A percentile compares a stretch with the other conserved stretches of the same genome.
phyloP scores from a whole-genome alignment of 2,329 filamentous ascomycete species.

The Aspergillus proliferans region DNA sequence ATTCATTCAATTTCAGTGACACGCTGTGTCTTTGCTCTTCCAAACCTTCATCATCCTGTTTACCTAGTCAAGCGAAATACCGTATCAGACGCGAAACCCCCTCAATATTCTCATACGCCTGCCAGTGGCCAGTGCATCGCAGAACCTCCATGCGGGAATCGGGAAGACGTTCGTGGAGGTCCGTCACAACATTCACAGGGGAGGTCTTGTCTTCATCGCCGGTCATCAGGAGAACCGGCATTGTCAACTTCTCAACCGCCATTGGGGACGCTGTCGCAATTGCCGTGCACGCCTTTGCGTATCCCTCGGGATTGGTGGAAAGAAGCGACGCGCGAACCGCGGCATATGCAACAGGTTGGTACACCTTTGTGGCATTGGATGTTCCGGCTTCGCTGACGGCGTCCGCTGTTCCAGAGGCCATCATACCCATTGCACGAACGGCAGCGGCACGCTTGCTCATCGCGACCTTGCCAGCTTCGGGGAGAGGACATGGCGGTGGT shows the following conservation, averaged over 20 bases:
- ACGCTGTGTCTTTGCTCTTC: no score
- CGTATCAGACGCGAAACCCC: slow-evolving; percentile 21
- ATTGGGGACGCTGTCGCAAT: slow-evolving; percentile 38
- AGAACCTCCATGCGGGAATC: slow-evolving; percentile 24
- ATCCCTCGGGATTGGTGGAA: slow-evolving; percentile 47
- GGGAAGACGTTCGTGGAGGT: neutral
- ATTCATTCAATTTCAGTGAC: neutral
- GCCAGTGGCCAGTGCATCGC: slow-evolving; percentile 46
- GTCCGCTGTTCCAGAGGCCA: slow-evolving; percentile 31
- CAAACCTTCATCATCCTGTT: neutral
- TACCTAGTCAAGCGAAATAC: slow-evolving; percentile 1
- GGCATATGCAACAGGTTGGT: slow-evolving; percentile 37
- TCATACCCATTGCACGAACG: slow-evolving; percentile 43
- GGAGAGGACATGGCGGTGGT: slow-evolving; percentile 43
- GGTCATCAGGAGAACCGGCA: slow-evolving; percentile 38
- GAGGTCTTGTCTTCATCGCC: slow-evolving; percentile 42
- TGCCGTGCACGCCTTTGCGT: slow-evolving; percentile 50
- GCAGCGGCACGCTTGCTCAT: slow-evolving; percentile 31
- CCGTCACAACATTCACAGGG: slow-evolving; percentile 1
- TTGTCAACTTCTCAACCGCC: slow-evolving; percentile 27
- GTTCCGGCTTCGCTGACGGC: slow-evolving; percentile 32
- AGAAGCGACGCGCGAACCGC: slow-evolving; percentile 43
- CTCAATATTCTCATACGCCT: slow-evolving; percentile 43
- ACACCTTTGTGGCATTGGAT: slow-evolving; percentile 31
- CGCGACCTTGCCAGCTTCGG: slow-evolving; percentile 26